Base-by-base conservation (phyloP, 768 basidiomycete genomes). In the Kondoa subrosea region DNA sequence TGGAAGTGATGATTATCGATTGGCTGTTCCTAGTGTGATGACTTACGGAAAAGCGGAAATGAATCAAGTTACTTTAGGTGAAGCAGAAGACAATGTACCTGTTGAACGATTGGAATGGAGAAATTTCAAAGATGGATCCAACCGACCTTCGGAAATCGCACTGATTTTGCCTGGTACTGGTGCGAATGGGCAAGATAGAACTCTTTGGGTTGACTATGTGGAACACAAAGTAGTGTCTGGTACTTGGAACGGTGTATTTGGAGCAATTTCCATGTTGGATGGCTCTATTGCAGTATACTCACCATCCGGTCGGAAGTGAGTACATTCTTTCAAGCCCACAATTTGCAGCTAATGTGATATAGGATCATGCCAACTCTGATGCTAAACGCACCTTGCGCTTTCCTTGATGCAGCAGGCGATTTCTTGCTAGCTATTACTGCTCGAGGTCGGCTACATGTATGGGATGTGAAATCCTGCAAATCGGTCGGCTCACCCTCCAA, bases 121-220 rank as follows among this genome's bases (percentile, higher is more conserved):
- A 63, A 96, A 99, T 79, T 81, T 84, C 4, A 87, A 86, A 69
- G 81, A 82, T 56, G 81, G 70, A 0, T 60, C 80, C 63, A 82
- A 85, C 58, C 86, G 81, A n/a, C 80, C 81, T 2, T 82, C 83
- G 21, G 89, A 91, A 73, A 81, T 96, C 17, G 78, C 82, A 3
- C 84, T 84, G 68, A 78, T 83, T 66, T 82, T 79, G 73, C 81
- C 82, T 34, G 85, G 84, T 78, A 83, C 40, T 50, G 40, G 40
- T 50, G 8, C 40, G 8, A 8, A 8, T 65, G 73, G 70, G 50
- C 26, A 66, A 67, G 34, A 72, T 27, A 69, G 85, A 68, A 86
- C 84, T 14, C 84, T 87, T 66, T 97, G 92, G 91, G 77, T 92
- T 57, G 92, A 96, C 77, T 97, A 88, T 77, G 73, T 93, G 4